Percentiles rank a stretch among this genome's conserved stretches.
phyloP scores from a whole-genome alignment of 768 basidiomycete genomes.

The Trametes punicea region DNA sequence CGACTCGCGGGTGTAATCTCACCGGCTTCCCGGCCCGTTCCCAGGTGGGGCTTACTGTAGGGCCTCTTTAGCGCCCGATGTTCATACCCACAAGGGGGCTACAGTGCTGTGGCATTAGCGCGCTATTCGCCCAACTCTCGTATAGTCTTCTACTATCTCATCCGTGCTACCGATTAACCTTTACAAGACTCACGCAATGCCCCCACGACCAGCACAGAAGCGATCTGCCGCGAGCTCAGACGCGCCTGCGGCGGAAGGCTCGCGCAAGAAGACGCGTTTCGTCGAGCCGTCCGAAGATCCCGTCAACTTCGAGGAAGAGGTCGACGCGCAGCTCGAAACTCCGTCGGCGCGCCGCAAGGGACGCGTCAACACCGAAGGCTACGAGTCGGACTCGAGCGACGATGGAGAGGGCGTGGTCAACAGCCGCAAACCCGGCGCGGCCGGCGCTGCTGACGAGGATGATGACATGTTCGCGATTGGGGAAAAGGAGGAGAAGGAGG shows the following conservation, averaged over 20 bases:
- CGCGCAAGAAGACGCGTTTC: slow-evolving; percentile 72
- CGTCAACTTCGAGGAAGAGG: slow-evolving; percentile 71
- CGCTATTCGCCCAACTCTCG: too few species aligned
- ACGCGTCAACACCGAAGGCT: slow-evolving; percentile 80
- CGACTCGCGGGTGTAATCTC: too few species aligned
- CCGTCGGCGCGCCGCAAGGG: slow-evolving; percentile 62
- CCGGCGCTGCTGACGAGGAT: slow-evolving; percentile 46
- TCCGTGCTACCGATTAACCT: too few species aligned
- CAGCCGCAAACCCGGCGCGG: slow-evolving; percentile 56
- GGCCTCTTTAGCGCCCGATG: not conserved
- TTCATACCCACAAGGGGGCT: too few species aligned
- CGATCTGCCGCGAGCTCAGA: slow-evolving; percentile 38
- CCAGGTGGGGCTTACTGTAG: too few species aligned
- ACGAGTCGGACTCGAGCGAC: slow-evolving; percentile 92
- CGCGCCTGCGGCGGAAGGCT: slow-evolving; percentile 31
- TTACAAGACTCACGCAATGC: slow-evolving; percentile 29
- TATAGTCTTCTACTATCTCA: too few species aligned
- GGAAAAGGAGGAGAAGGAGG: slow-evolving; percentile 41
- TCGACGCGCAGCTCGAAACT: slow-evolving; percentile 69
- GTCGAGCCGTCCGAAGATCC: slow-evolving; percentile 76
- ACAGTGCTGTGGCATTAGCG: too few species aligned
- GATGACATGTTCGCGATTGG: slow-evolving; percentile 80
- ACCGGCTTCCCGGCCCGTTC: not conserved
- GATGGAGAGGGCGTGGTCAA: slow-evolving; percentile 91
- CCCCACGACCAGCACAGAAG: slow-evolving; percentile 39